Conservation (phyloP, 2,329 filamentous ascomycete genomes). For the Colletotrichum lini region DNA sequence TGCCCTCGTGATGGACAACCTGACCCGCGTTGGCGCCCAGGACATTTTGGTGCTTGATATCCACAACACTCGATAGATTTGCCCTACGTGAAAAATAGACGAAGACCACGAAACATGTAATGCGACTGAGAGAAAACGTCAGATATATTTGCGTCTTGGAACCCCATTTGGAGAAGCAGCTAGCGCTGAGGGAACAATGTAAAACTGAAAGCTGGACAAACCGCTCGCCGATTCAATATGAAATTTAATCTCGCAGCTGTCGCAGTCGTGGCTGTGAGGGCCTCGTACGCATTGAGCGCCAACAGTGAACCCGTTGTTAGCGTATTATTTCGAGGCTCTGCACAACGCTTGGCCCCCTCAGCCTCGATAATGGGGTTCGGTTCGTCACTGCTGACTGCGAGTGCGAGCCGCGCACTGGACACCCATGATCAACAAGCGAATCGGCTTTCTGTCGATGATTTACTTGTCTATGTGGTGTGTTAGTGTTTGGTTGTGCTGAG, state of each 20-base stretch:
- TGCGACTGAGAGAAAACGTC: conserved; percentile 6
- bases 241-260: neutral
- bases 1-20: conserved; percentile 87
- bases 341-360: conserved; percentile 20
- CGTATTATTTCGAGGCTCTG: conserved; percentile 27
- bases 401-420: conserved; percentile 14
- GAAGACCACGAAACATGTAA: conserved; percentile 34
- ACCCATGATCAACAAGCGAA: conserved; percentile 22
- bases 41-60: conserved; percentile 91
- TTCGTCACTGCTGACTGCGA: neutral
- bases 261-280: conserved; percentile 28
- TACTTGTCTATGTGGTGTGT: neutral
- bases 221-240: conserved; percentile 14
- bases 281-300: conserved; percentile 17
- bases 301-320: conserved; percentile 26
- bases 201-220: conserved; percentile 9
- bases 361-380: conserved; percentile 12
- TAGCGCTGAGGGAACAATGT: neutral
- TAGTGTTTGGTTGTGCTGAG: conserved; percentile 5
- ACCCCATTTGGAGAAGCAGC: neutral
- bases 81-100: conserved; percentile 13
- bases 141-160: neutral
- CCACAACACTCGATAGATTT: conserved; percentile 77
- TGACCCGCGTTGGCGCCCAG: conserved; percentile 81
- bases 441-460: conserved; percentile 5